These are phyloP conservation scores for Hemisphaericaspora subhashii DNA, from an alignment of 1,139 yeast genomes.

Conservation along the genomic window DNA sequence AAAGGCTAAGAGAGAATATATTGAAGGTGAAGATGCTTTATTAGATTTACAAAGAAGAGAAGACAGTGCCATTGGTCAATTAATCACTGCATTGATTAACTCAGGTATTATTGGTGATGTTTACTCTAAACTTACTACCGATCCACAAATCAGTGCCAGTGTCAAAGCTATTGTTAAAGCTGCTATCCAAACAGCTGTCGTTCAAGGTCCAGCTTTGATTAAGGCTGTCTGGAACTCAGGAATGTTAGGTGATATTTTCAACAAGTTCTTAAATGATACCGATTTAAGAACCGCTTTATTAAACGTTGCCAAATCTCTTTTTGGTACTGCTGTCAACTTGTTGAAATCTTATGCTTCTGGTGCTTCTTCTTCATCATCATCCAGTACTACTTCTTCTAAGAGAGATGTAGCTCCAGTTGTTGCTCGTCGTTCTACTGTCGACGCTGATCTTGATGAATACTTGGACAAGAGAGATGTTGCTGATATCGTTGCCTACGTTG, in stretches of 20 bases:
- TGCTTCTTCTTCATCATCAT: slow-evolving; percentile 17
- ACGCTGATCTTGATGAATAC: slow-evolving; percentile 19
- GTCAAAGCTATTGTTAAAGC: slow-evolving; percentile 30
- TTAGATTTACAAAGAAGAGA: slow-evolving; percentile 39
- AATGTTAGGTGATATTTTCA: slow-evolving; percentile 36
- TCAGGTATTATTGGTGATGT: slow-evolving; percentile 44
- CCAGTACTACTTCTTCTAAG: slow-evolving; percentile 15
- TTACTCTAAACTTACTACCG: slow-evolving; percentile 37
- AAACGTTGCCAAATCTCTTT: slow-evolving; percentile 33
- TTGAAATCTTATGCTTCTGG: slow-evolving; percentile 21
- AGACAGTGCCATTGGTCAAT: slow-evolving; percentile 36
- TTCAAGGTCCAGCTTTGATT: slow-evolving; percentile 45
- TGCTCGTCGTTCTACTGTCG: slow-evolving; percentile 16
- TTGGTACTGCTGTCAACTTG: slow-evolving; percentile 35
- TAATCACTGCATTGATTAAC: slow-evolving; percentile 36
- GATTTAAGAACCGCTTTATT: slow-evolving; percentile 38
- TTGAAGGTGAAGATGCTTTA: slow-evolving; percentile 26
- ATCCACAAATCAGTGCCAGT: slow-evolving; percentile 28
- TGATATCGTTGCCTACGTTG: slow-evolving; percentile 28
- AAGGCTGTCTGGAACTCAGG: slow-evolving; percentile 48
- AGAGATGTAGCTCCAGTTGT: slow-evolving; percentile 19
- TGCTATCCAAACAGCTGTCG: slow-evolving; percentile 36
- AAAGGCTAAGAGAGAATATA: slow-evolving; percentile 37
- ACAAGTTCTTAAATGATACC: slow-evolving; percentile 32
- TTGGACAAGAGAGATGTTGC: slow-evolving; percentile 42